Evolutionary conservation across 805 yeast genomes (phyloP).

Genomic region (Pichia nakasei): DNA sequence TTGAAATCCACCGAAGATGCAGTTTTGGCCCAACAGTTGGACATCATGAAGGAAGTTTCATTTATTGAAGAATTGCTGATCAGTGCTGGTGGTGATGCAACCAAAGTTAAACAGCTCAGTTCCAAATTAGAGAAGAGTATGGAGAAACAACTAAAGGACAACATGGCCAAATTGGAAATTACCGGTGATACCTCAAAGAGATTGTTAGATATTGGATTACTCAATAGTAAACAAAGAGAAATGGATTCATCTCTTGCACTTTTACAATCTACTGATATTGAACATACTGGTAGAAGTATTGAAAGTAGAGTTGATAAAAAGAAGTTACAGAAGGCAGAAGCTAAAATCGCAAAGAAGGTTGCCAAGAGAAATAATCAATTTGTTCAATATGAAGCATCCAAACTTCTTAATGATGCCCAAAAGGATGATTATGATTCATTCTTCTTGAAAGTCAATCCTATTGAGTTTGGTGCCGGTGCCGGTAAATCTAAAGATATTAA

Average conservation of each 20-base stretch:
- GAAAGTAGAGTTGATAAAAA: slow-evolving; percentile 94
- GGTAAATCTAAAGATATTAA: slow-evolving; percentile 97
- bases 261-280: slow-evolving; percentile 77
- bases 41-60: slow-evolving; percentile 55
- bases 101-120: slow-evolving; percentile 44
- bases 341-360: slow-evolving; percentile 93
- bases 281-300: slow-evolving; percentile 83
- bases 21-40: slow-evolving; percentile 65
- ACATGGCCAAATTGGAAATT: slow-evolving; percentile 62
- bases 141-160: slow-evolving; percentile 47
- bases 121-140: slow-evolving; percentile 39
- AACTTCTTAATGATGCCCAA: slow-evolving; percentile 56
- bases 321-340: slow-evolving; percentile 94
- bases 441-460: slow-evolving; percentile 90
- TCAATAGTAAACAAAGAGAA: slow-evolving; percentile 63
- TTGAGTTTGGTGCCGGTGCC: slow-evolving; percentile 81
- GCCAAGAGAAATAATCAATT: slow-evolving; percentile 78
- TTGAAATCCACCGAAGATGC: slow-evolving; percentile 73
- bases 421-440: slow-evolving; percentile 85
- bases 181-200: slow-evolving; percentile 87
- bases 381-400: slow-evolving; percentile 90
- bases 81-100: slow-evolving; percentile 74
- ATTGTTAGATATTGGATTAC: slow-evolving; percentile 67
- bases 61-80: slow-evolving; percentile 58
- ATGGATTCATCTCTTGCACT: slow-evolving; percentile 68